phyloP scores from a whole-genome alignment of 1,284 basidiomycete species.

The Chalciporus piperatoides region DNA sequence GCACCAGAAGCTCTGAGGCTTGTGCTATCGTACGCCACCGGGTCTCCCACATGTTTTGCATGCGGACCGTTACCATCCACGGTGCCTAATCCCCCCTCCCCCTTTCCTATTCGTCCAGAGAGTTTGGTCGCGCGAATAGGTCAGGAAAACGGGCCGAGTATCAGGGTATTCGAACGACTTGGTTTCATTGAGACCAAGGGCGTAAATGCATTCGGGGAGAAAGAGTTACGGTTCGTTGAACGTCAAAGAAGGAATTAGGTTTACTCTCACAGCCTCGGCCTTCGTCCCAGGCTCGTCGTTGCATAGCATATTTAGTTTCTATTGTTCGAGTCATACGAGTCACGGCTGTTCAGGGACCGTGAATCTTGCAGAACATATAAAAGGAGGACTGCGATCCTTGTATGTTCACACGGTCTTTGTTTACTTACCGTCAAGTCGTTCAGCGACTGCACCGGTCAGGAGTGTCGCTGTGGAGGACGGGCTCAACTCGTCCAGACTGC shows the following conservation, averaged over 20 bases:
- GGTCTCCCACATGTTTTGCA: slow-evolving; percentile 12
- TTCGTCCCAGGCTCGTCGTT: not conserved
- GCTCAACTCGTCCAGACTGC: not conserved
- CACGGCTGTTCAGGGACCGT: not conserved
- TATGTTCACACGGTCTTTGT: slow-evolving; percentile 9
- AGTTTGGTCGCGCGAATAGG: slow-evolving; percentile 55
- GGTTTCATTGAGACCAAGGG: slow-evolving; percentile 45
- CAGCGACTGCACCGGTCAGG: slow-evolving; percentile 4
- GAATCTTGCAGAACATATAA: slow-evolving; percentile 10
- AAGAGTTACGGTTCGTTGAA: slow-evolving; percentile 40
- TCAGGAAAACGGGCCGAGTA: slow-evolving; percentile 48
- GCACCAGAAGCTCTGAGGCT: slow-evolving; percentile 64
- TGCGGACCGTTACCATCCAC: not conserved
- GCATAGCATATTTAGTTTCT: slow-evolving; percentile 1
- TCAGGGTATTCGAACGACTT: slow-evolving; percentile 44
- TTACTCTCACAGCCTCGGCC: not conserved
- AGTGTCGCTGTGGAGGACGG: not conserved
- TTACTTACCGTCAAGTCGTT: slow-evolving; percentile 8
- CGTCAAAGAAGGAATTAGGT: not conserved
- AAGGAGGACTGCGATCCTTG: not conserved
- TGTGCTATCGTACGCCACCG: slow-evolving; percentile 62
- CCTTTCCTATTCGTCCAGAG: slow-evolving; percentile 38
- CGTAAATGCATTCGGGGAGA: slow-evolving; percentile 48
- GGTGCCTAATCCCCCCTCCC: slow-evolving; percentile 19
- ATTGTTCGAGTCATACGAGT: slow-evolving; percentile 20